Percentiles rank a stretch among this genome's conserved stretches.
phyloP scores from a whole-genome alignment of 805 yeast species.

The Yarrowia osloensis region DNA sequence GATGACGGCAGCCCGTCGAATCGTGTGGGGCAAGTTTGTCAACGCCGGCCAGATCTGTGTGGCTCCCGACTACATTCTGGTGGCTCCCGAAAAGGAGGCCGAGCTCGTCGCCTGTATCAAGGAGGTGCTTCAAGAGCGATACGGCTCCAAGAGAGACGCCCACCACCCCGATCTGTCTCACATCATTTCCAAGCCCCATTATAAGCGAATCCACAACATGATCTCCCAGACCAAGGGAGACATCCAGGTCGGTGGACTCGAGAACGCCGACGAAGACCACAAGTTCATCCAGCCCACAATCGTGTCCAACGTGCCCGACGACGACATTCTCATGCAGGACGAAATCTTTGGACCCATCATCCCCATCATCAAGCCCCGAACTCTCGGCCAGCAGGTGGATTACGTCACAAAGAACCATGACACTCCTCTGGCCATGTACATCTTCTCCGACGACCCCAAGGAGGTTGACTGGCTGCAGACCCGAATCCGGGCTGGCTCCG shows the following conservation, averaged over 20 bases:
- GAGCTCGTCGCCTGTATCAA: conserved; percentile 51
- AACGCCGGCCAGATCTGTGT: conserved; percentile 94
- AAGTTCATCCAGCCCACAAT: conserved; percentile 72
- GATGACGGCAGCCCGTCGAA: conserved; percentile 54
- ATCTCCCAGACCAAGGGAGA: conserved; percentile 40
- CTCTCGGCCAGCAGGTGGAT: conserved; percentile 35
- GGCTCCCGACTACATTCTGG: conserved; percentile 78
- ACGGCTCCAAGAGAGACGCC: conserved; percentile 21
- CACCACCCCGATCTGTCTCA: conserved; percentile 53
- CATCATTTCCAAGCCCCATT: conserved; percentile 59
- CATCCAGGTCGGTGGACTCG: conserved; percentile 38
- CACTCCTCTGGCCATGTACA: conserved; percentile 77
- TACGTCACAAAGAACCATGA: conserved; percentile 54
- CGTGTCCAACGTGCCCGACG: conserved; percentile 58
- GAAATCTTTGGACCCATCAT: conserved; percentile 85
- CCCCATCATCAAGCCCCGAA: conserved; percentile 62
- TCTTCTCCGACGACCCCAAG: conserved; percentile 53
- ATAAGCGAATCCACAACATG: conserved; percentile 48
- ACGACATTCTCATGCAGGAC: conserved; percentile 67
- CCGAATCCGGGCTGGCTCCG: conserved; percentile 68
- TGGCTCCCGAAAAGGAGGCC: conserved; percentile 58
- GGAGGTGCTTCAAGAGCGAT: conserved; percentile 50
- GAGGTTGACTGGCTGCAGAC: conserved; percentile 54
- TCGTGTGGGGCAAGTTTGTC: conserved; percentile 78
- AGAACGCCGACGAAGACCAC: conserved; percentile 39